Percentiles rank a stretch among this genome's conserved stretches.
phyloP scores from a whole-genome alignment of 2,329 filamentous ascomycete genomes.

The Immersiporthe knoxdaviesiana region DNA sequence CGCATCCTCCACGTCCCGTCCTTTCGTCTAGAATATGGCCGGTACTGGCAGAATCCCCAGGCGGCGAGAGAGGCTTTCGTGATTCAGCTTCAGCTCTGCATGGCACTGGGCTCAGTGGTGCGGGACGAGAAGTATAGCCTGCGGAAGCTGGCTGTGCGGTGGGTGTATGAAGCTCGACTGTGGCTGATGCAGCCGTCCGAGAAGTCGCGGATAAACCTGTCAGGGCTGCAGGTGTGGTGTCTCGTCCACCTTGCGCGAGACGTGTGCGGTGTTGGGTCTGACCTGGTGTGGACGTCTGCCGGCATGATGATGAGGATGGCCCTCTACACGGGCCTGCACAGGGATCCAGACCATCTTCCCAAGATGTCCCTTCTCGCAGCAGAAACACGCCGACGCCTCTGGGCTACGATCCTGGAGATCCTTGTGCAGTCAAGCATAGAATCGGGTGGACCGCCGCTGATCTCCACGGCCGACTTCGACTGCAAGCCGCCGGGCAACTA shows the following conservation, averaged over 20 bases:
- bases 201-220: constrained; percentile 54
- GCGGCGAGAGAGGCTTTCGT: constrained; percentile 54
- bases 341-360: constrained; percentile 48
- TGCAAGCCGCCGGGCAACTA: constrained; percentile 53
- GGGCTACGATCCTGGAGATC: constrained; percentile 57
- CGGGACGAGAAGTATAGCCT: constrained; percentile 56
- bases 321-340: constrained; percentile 55
- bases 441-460: constrained; percentile 50
- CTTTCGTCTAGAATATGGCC: constrained; percentile 51
- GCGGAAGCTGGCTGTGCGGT: constrained; percentile 53
- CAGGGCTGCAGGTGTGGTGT: constrained; percentile 53
- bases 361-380: constrained; percentile 39
- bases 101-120: constrained; percentile 58
- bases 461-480: constrained; percentile 51
- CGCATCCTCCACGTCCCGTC: constrained; percentile 56
- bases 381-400: constrained; percentile 55
- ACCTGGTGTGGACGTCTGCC: constrained; percentile 52
- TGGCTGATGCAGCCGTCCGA: constrained; percentile 58
- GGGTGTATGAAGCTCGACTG: constrained; percentile 60
- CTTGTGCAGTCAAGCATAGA: constrained; percentile 48
- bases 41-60: constrained; percentile 51
- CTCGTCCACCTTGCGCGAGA: constrained; percentile 50
- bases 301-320: constrained; percentile 50
- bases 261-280: constrained; percentile 42
- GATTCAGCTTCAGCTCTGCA: constrained; percentile 59